Evolutionary conservation across 2,329 filamentous ascomycete genomes (phyloP).

Genomic region (Talaromyces sp.): DNA sequence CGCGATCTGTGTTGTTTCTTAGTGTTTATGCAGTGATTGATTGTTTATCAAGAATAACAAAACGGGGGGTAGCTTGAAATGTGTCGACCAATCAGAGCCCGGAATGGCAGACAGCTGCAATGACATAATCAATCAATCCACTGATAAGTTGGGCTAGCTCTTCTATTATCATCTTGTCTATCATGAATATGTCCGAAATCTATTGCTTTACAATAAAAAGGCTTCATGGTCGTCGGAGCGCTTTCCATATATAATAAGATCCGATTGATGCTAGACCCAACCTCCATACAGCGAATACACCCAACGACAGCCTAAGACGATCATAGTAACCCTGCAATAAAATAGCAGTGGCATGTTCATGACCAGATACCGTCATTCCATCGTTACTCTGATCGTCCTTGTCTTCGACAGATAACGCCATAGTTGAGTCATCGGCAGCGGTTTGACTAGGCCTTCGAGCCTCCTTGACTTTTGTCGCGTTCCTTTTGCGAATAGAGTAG

Average conservation of each 20-base stretch:
- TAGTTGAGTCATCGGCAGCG: slow-evolving; percentile 34
- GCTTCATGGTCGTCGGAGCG: slow-evolving; percentile 23
- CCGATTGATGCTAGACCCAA: slow-evolving; percentile 30
- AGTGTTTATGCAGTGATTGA: neutral
- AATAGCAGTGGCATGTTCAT: slow-evolving; percentile 38
- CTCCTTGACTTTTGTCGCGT: slow-evolving; percentile 37
- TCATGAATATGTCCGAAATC: neutral
- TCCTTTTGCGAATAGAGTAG: slow-evolving; percentile 54
- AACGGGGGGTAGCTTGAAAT: neutral
- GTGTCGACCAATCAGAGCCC: neutral
- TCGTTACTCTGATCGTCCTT: neutral
- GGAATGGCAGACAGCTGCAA: neutral
- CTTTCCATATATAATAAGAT: slow-evolving; percentile 29
- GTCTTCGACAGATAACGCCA: slow-evolving; percentile 29
- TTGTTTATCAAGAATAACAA: neutral
- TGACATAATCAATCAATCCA: neutral
- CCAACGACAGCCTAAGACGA: slow-evolving; percentile 38
- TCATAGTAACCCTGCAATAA: slow-evolving; percentile 46
- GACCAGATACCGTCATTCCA: slow-evolving; percentile 17
- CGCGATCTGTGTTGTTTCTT: neutral
- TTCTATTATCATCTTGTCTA: neutral
- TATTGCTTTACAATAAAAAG: neutral
- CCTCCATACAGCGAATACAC: slow-evolving; percentile 40
- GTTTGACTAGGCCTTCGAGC: slow-evolving; percentile 32
- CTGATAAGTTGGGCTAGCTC: neutral